phyloP scores from a whole-genome alignment of 371 early-diverging fungal genomes.

The Lichtheimia hyalospora region DNA sequence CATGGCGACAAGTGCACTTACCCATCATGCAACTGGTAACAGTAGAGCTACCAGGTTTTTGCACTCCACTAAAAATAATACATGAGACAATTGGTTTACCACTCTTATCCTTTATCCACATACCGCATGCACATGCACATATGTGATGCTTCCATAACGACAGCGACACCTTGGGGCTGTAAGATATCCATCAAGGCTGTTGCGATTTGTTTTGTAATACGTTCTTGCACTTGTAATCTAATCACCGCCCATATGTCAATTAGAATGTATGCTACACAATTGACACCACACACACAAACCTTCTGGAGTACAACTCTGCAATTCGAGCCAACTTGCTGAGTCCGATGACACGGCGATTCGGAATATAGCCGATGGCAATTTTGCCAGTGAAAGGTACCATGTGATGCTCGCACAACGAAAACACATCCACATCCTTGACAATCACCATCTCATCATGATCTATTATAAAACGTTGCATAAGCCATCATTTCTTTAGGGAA shows the following conservation, averaged over 20 bases:
- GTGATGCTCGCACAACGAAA: constrained; percentile 98
- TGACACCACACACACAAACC: constrained; percentile 18
- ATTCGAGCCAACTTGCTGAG: constrained; percentile 96
- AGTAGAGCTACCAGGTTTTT: constrained; percentile 93
- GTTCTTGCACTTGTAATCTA: constrained; percentile 96
- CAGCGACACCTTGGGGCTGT: constrained; percentile 96
- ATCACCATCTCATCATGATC: constrained; percentile 99
- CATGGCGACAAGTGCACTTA: neutral
- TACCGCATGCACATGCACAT: constrained; percentile 47
- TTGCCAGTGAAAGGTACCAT: constrained; percentile 97
- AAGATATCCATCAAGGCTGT: constrained; percentile 88
- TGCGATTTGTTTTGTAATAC: constrained; percentile 97
- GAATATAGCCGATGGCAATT: constrained; percentile 96
- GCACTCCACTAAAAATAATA: constrained; percentile 27
- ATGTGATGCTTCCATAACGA: constrained; percentile 95
- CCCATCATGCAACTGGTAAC: constrained; percentile 97
- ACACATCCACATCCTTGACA: constrained; percentile 94
- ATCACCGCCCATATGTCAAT: neutral
- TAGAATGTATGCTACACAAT: neutral
- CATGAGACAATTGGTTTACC: no score
- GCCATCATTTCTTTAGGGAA: neutral
- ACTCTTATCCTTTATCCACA: neutral
- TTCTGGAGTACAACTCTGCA: constrained; percentile 95
- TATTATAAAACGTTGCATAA: constrained; percentile 9
- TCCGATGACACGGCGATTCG: constrained; percentile 93